A percentile compares a stretch with the other conserved stretches of the same genome.
phyloP scores from a whole-genome alignment of 2,329 filamentous ascomycete species.

The Zasmidium angulare region DNA sequence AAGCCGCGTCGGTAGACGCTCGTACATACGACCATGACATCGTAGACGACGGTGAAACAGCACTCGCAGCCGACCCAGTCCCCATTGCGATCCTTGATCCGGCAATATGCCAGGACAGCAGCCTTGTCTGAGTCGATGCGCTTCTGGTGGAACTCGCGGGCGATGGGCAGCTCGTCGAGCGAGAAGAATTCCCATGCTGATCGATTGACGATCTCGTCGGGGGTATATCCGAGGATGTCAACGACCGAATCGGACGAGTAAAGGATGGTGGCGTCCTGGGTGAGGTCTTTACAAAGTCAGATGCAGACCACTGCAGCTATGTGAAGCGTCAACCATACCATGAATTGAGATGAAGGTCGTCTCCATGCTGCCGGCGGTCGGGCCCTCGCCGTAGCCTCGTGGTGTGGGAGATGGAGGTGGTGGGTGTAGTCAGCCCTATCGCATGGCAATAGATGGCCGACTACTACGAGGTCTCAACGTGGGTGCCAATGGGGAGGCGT shows the following conservation, averaged over 20 bases:
- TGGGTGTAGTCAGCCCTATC: not conserved
- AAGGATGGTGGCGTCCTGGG: constrained; percentile 72
- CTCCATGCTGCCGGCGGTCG: constrained; percentile 28
- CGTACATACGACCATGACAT: constrained; percentile 82
- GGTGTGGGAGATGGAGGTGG: not conserved
- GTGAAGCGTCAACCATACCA: constrained; percentile 55
- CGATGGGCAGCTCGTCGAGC: constrained; percentile 74
- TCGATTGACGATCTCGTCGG: constrained; percentile 71
- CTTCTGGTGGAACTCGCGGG: constrained; percentile 68
- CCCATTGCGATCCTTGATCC: constrained; percentile 66
- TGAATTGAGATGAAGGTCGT: constrained; percentile 86
- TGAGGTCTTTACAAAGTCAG: constrained; percentile 58
- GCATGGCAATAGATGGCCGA: constrained; percentile 7
- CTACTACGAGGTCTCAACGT: not conserved
- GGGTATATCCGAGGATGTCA: constrained; percentile 78
- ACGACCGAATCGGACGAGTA: constrained; percentile 81
- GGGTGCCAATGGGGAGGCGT: not conserved
- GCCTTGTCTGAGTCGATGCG: constrained; percentile 79
- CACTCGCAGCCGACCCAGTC: constrained; percentile 80
- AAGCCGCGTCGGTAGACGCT: constrained; percentile 70
- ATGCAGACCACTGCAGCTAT: not conserved
- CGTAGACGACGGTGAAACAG: constrained; percentile 84
- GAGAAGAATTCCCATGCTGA: constrained; percentile 88
- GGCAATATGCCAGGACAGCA: constrained; percentile 77
- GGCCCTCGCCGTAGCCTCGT: no score